These are phyloP conservation scores for Leptoxyphium fumago DNA, from an alignment of 2,329 filamentous ascomycete genomes.

Conservation along the genomic window DNA sequence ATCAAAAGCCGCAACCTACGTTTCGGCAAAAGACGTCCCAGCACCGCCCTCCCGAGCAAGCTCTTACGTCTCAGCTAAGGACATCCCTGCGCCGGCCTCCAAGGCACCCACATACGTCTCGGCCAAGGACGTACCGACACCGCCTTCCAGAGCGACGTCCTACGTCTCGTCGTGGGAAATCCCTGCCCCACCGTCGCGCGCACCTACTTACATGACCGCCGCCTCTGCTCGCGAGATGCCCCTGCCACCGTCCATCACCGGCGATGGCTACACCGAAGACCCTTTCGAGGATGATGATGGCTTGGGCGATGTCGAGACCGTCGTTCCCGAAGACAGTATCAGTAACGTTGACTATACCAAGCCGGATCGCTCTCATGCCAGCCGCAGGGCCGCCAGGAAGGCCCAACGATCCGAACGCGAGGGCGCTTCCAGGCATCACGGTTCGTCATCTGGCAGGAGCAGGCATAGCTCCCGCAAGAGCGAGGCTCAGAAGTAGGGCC, in stretches of 20 bases:
- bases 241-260: conserved; percentile 3
- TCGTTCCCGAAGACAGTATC: conserved; percentile 34
- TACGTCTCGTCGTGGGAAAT: background rate
- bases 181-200: background rate
- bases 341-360: conserved; percentile 22
- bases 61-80: conserved; percentile 6
- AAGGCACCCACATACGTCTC: background rate
- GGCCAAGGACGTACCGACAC: conserved; percentile 1
- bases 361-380: conserved; percentile 1
- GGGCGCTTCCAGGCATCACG: conserved; percentile 2
- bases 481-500: background rate
- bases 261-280: conserved; percentile 3
- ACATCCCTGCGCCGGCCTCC: conserved; percentile 1
- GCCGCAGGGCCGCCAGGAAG: conserved; percentile 15
- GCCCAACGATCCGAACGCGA: background rate
- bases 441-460: background rate
- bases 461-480: background rate
- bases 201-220: conserved; percentile 6
- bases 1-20: background rate
- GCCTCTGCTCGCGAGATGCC: conserved; percentile 3
- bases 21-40: background rate
- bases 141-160: background rate
- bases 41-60: background rate
- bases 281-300: conserved; percentile 15
- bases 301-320: conserved; percentile 27